Evolutionary conservation across 2,329 filamentous ascomycete species (phyloP).

Genomic region (Zopfia rhizophila): DNA sequence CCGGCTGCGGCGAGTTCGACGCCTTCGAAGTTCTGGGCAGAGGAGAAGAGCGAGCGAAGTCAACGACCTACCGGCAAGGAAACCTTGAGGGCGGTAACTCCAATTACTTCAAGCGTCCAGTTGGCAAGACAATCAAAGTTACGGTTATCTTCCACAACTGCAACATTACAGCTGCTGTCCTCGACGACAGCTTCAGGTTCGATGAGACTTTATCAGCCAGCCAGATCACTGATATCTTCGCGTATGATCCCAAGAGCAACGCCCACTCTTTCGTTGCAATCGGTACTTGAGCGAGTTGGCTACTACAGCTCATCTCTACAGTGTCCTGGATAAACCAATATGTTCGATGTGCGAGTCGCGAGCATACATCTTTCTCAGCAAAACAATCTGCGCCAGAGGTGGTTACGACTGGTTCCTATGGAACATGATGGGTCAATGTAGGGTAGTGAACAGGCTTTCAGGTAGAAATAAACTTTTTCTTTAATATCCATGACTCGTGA

Average conservation of each 20-base stretch:
- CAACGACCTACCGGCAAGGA: constrained; percentile 69
- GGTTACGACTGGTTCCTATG: too few species aligned
- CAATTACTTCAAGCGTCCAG: constrained; percentile 77
- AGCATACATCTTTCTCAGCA: too few species aligned
- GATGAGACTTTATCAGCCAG: constrained; percentile 43
- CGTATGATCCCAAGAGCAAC: constrained; percentile 46
- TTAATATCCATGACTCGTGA: too few species aligned
- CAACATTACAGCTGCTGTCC: constrained; percentile 45
- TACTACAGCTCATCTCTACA: too few species aligned
- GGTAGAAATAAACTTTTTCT: too few species aligned
- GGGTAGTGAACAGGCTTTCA: too few species aligned
- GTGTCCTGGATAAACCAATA: too few species aligned
- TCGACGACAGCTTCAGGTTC: constrained; percentile 53
- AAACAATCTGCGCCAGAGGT: too few species aligned
- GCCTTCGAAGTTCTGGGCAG: constrained; percentile 75
- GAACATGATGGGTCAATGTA: too few species aligned
- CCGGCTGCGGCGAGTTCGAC: constrained; percentile 79
- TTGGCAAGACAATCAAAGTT: constrained; percentile 67
- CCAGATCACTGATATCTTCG: constrained; percentile 47
- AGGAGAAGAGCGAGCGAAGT: constrained; percentile 74
- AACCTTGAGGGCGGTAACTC: constrained; percentile 72
- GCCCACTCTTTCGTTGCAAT: constrained; percentile 53
- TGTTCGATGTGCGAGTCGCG: too few species aligned
- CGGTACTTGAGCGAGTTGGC: constrained; percentile 34
- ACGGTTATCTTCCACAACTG: constrained; percentile 56